Base-by-base conservation (phyloP, 2,329 filamentous ascomycete genomes). In the Paecilomyces sp. region DNA sequence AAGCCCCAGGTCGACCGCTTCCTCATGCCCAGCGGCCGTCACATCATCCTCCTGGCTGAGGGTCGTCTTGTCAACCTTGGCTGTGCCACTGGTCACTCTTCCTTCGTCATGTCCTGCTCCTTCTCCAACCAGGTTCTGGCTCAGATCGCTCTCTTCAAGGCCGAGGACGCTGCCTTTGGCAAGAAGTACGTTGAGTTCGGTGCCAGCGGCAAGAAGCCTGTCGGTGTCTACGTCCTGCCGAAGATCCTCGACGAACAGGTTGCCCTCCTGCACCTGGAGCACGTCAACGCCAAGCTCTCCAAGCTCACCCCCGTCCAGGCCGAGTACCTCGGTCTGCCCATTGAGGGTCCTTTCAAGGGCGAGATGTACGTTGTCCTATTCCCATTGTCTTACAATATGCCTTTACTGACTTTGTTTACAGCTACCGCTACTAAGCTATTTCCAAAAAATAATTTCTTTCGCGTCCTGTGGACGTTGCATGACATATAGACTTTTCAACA, bases 41-140 rank as follows among this genome's bases (percentile, higher is more conserved):
- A 97, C 86, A 92, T 99, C 85, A 96, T 99, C 81, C 92, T 99
- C 73, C 88, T 99, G 66, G 94, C 94, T 65, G 94, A 97, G 85
- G 94, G 94, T 71, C 93, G 94, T 84, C 90, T 99, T 67, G 94
- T 99, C 83, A 99, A 99, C 89, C 85, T 99, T 71, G 94, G 94
- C 80, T 99, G 94, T 81, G 94, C 94, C 76, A 99, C 94, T 66
- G 94, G 94, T 70, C 94, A 99, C 89, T 96, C 92, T 69, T 97
- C 93, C 57, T 99, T 99, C 81, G 94, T 99, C 85, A 97, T 99
- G 94, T 97, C 92, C 72, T 99, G 94, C 89, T 97, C 93, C 66
- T 99, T 99, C 89, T 96, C 92, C 86, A 99, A 99, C 89, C 94
- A 99, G 86, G 94, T 97, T 72, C 91, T 99, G 78, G 94, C 94